Evolutionary conservation across 2,329 filamentous ascomycete genomes (phyloP).

Genomic region (Ramularia collo-cygni): DNA sequence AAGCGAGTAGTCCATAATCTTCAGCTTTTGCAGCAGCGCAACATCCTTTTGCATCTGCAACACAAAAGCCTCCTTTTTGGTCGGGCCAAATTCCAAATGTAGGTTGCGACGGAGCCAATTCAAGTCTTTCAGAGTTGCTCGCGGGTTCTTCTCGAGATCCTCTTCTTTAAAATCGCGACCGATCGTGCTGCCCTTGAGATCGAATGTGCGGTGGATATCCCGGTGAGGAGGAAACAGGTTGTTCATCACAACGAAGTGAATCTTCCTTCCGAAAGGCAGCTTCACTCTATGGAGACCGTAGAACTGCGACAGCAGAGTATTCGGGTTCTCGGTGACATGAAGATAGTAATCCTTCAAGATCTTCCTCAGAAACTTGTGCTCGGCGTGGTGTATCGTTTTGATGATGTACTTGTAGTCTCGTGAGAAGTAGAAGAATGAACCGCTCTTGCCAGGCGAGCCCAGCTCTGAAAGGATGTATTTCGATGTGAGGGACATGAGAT

Average conservation of each 20-base stretch:
- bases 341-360: slow-evolving; percentile 88
- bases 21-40: slow-evolving; percentile 71
- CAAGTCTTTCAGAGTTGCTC: slow-evolving; percentile 90
- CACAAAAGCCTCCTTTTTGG: slow-evolving; percentile 82
- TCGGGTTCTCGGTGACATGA: slow-evolving; percentile 87
- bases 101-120: slow-evolving; percentile 89
- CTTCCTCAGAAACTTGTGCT: slow-evolving; percentile 80
- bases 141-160: slow-evolving; percentile 77
- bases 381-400: slow-evolving; percentile 96
- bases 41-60: slow-evolving; percentile 87
- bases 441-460: slow-evolving; percentile 94
- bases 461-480: slow-evolving; percentile 98
- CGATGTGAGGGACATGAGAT: slow-evolving; percentile 94
- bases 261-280: slow-evolving; percentile 96
- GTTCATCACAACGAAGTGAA: slow-evolving; percentile 99
- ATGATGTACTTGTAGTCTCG: slow-evolving; percentile 99
- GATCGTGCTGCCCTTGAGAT: slow-evolving; percentile 92
- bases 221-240: slow-evolving; percentile 96
- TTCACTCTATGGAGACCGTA: slow-evolving; percentile 97
- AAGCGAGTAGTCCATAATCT: slow-evolving; percentile 99
- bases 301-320: slow-evolving; percentile 94
- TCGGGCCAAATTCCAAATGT: slow-evolving; percentile 78
- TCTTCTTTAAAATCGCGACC: slow-evolving; percentile 88
- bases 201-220: slow-evolving; percentile 95
- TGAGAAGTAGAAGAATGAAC: slow-evolving; percentile 99